Percentiles rank a stretch among this genome's conserved stretches.
Conservation (phyloP, 2,329 filamentous ascomycete genomes). For the Aspergillus terreus region DNA sequence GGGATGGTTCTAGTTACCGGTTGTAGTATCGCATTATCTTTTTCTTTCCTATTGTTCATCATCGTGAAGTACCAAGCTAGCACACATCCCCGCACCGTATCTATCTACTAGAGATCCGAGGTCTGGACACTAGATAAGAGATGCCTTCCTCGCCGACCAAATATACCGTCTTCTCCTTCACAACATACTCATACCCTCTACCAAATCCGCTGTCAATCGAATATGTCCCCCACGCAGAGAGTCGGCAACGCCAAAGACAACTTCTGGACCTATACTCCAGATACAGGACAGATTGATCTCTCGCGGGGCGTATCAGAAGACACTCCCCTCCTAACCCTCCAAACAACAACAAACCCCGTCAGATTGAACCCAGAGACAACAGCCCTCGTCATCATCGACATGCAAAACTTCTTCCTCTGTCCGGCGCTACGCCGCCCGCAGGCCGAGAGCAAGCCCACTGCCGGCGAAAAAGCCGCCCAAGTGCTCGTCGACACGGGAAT, state of each 20-base stretch:
- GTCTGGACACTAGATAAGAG: background rate
- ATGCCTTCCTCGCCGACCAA: background rate
- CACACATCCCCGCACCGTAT: no score
- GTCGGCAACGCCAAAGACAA: background rate
- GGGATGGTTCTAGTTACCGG: no score
- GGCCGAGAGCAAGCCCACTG: constrained; percentile 45
- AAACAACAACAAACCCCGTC: constrained; percentile 20
- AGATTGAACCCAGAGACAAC: constrained; percentile 31
- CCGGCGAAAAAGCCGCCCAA: constrained; percentile 41
- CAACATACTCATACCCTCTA: background rate
- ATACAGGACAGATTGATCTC: background rate
- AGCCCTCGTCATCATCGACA: constrained; percentile 52
- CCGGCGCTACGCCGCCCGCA: background rate
- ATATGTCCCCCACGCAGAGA: background rate
- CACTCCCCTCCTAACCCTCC: background rate
- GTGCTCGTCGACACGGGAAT: constrained; percentile 43
- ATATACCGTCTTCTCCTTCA: background rate
- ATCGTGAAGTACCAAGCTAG: background rate
- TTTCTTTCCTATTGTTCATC: background rate
- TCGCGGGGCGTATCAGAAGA: background rate
- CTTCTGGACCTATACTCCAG: background rate
- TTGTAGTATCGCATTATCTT: background rate
- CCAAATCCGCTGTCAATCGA: background rate
- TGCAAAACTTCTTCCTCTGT: constrained; percentile 45
- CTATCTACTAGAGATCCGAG: no score